These are phyloP conservation scores for Pythium dissotocum DNA, from an alignment of 352 stramenopile genomes.

Conservation along the genomic window DNA sequence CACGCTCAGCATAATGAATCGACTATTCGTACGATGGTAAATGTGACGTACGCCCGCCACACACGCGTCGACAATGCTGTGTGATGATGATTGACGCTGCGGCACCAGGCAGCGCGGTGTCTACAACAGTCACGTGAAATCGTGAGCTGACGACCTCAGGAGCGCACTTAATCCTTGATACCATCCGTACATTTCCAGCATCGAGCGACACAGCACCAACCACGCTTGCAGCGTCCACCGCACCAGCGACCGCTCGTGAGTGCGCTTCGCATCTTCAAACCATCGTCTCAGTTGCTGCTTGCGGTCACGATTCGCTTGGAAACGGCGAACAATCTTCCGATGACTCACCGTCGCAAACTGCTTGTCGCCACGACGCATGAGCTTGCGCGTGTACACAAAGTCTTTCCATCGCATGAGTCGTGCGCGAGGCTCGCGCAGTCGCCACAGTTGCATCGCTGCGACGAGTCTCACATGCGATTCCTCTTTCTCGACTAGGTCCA, in stretches of 20 bases:
- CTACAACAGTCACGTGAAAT: slow-evolving; percentile 15
- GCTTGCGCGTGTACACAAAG: slow-evolving; percentile 40
- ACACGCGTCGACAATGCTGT: background rate
- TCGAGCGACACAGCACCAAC: slow-evolving; percentile 42
- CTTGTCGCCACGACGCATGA: slow-evolving; percentile 30
- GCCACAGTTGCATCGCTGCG: slow-evolving; percentile 46
- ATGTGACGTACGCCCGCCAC: slow-evolving; percentile 24
- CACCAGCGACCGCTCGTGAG: slow-evolving; percentile 32
- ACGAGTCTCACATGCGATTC: slow-evolving; percentile 33
- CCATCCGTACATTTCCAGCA: slow-evolving; percentile 41
- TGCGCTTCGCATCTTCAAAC: slow-evolving; percentile 21
- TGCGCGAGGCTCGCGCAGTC: slow-evolving; percentile 42
- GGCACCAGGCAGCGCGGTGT: slow-evolving; percentile 39
- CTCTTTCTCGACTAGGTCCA: slow-evolving; percentile 40
- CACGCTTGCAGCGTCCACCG: slow-evolving; percentile 41
- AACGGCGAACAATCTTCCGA: slow-evolving; percentile 29
- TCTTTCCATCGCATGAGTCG: slow-evolving; percentile 47
- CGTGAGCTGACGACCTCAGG: background rate
- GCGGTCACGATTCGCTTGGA: slow-evolving; percentile 27
- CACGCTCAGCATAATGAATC: background rate
- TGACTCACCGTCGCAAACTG: slow-evolving; percentile 31
- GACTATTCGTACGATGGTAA: slow-evolving; percentile 33
- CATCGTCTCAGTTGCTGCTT: slow-evolving; percentile 32
- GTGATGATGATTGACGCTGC: slow-evolving; percentile 31
- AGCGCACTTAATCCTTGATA: background rate